phyloP scores from a whole-genome alignment of 306 rosid species.

The Cicer cuneatum region DNA sequence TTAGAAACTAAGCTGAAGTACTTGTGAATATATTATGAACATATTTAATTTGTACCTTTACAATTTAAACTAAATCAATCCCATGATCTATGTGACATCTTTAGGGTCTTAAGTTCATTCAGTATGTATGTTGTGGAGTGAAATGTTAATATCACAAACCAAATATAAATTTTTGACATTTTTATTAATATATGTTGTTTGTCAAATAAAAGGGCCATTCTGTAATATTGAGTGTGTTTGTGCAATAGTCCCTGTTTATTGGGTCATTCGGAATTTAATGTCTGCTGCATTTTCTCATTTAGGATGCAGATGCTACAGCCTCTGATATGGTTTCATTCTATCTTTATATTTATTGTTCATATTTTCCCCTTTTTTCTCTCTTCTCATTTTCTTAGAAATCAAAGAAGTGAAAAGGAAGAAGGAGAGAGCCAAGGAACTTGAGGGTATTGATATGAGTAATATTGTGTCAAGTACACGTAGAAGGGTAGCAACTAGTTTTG shows the following conservation, averaged over 20 bases:
- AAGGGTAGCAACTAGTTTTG: slow-evolving; percentile 72
- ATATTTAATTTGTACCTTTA: background rate
- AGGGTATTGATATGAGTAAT: slow-evolving; percentile 93
- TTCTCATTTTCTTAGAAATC: slow-evolving; percentile 65
- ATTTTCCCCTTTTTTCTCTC: background rate
- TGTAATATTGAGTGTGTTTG: slow-evolving; percentile 21
- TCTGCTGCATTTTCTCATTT: slow-evolving; percentile 36
- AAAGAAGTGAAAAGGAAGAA: slow-evolving; percentile 83
- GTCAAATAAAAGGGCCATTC: slow-evolving; percentile 18
- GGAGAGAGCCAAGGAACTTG: slow-evolving; percentile 91
- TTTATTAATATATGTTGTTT: slow-evolving; percentile 2
- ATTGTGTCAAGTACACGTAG: slow-evolving; percentile 88
- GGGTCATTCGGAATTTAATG: slow-evolving; percentile 4
- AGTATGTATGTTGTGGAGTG: slow-evolving; percentile 6
- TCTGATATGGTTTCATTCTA: slow-evolving; percentile 26
- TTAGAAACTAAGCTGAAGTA: slow-evolving; percentile 18
- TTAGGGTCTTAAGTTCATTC: slow-evolving; percentile 23
- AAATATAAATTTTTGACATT: background rate
- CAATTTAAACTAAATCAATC: background rate
- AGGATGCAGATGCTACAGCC: background rate
- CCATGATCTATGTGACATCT: slow-evolving; percentile 3
- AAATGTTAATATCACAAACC: background rate
- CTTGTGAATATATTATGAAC: slow-evolving; percentile 7
- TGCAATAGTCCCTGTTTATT: slow-evolving; percentile 13
- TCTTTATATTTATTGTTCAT: slow-evolving; percentile 24